A percentile compares a stretch with the other conserved stretches of the same genome.
Evolutionary conservation across 495 filamentous ascomycete genomes (phyloP).

Genomic region (Penicillium dipodomyicola): DNA sequence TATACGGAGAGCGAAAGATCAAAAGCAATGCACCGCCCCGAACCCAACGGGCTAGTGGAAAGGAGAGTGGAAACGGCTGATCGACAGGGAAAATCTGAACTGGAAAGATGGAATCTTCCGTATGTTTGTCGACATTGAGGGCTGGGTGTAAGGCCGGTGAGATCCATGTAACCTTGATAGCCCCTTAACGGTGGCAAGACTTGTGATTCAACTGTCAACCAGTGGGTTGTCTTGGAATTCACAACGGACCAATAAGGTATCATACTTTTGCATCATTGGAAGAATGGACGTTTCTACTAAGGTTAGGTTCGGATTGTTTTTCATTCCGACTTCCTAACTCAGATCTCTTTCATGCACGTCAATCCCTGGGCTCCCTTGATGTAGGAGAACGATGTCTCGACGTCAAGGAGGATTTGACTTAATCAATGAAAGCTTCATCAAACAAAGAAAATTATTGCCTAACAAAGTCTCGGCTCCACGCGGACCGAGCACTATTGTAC

Average conservation of each 20-base stretch:
- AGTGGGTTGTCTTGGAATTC: slow-evolving; percentile 9
- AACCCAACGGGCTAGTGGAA: slow-evolving; percentile 16
- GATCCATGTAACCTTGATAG: slow-evolving; percentile 3
- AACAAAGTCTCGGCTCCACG: neutral
- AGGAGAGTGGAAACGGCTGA: slow-evolving; percentile 12
- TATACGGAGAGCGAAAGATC: slow-evolving; percentile 6
- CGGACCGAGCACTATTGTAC: slow-evolving; percentile 20
- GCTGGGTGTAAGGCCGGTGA: neutral
- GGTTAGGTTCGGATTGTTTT: slow-evolving; percentile 1
- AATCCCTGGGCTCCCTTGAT: neutral
- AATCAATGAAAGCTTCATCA: neutral
- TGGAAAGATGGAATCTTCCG: neutral
- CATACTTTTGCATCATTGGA: neutral
- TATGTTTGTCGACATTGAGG: neutral
- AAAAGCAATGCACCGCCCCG: slow-evolving; percentile 19
- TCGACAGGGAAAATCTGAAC: slow-evolving; percentile 3
- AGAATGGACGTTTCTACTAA: neutral
- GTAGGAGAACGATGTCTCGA: neutral
- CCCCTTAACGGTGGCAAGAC: slow-evolving; percentile 9
- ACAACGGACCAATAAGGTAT: neutral
- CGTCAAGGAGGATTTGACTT: neutral
- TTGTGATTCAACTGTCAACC: neutral
- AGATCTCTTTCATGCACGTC: slow-evolving; percentile 2
- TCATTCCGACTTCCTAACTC: neutral
- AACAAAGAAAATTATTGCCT: slow-evolving; percentile 4